Conservation (phyloP, 2,329 filamentous ascomycete genomes). For the Diaporthe ampelina region DNA sequence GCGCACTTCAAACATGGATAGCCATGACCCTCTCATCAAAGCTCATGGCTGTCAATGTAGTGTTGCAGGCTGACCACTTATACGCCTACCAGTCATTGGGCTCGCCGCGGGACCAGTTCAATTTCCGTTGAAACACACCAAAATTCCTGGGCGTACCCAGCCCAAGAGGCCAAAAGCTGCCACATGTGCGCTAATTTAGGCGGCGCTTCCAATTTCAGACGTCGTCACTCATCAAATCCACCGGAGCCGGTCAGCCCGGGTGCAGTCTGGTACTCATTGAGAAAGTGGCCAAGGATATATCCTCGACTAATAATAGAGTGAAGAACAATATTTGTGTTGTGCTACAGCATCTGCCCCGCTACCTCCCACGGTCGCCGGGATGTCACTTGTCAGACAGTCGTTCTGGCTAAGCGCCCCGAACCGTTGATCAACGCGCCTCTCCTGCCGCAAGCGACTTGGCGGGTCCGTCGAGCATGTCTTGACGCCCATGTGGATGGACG, state of each 20-base stretch:
- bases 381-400: constrained; percentile 4
- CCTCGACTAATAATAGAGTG: constrained; percentile 19
- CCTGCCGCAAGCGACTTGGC: constrained; percentile 29
- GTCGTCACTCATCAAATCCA: constrained; percentile 24
- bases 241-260: constrained; percentile 27
- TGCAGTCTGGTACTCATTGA: constrained; percentile 3
- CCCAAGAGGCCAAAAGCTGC: constrained; percentile 23
- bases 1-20: background rate
- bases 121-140: constrained; percentile 24
- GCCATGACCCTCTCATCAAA: constrained; percentile 36
- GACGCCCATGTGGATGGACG: constrained; percentile 9
- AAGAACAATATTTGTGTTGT: background rate
- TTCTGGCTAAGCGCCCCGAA: constrained; percentile 30
- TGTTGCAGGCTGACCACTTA: constrained; percentile 16
- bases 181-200: constrained; percentile 27
- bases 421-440: constrained; percentile 21
- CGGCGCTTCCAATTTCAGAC: constrained; percentile 29
- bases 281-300: constrained; percentile 11
- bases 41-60: constrained; percentile 11
- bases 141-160: constrained; percentile 14
- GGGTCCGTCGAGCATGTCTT: constrained; percentile 27
- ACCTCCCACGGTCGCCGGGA: background rate
- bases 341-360: background rate
- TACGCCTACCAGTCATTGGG: constrained; percentile 13
- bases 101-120: constrained; percentile 31